These are phyloP conservation scores for Diaporthe helianthi DNA, from an alignment of 2,329 filamentous ascomycete genomes.

Conservation along the genomic window DNA sequence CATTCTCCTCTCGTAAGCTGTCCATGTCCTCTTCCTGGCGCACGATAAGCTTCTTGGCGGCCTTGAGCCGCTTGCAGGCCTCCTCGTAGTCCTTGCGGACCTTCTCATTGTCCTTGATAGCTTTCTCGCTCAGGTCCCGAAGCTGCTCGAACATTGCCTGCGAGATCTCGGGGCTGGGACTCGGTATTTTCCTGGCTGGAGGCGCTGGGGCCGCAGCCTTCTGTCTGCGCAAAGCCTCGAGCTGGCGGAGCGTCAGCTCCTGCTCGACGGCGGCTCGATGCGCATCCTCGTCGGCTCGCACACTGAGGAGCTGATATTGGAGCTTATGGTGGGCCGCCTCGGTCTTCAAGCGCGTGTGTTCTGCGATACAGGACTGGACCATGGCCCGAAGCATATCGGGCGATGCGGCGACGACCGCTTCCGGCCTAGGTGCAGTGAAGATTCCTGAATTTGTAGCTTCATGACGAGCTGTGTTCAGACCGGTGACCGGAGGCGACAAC, in stretches of 20 bases:
- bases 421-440: constrained; percentile 54
- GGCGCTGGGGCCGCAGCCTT: constrained; percentile 16
- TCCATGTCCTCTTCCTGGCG: constrained; percentile 78
- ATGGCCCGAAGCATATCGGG: constrained; percentile 63
- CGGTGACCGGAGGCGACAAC: constrained; percentile 62
- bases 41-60: constrained; percentile 80
- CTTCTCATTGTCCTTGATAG: constrained; percentile 70
- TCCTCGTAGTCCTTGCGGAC: constrained; percentile 70
- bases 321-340: constrained; percentile 89
- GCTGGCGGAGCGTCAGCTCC: constrained; percentile 87
- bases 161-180: constrained; percentile 58
- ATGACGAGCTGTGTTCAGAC: constrained; percentile 44
- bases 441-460: constrained; percentile 44
- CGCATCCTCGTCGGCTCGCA: constrained; percentile 84
- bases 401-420: constrained; percentile 60
- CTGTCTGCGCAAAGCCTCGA: constrained; percentile 80
- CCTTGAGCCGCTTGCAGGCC: constrained; percentile 69
- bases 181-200: constrained; percentile 58
- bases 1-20: constrained; percentile 75
- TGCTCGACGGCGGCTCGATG: constrained; percentile 91
- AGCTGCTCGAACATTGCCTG: constrained; percentile 66
- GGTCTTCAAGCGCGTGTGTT: constrained; percentile 73
- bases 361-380: constrained; percentile 60
- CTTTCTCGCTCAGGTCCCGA: constrained; percentile 69
- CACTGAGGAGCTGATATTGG: constrained; percentile 82